phyloP scores from a whole-genome alignment of 352 stramenopile genomes.

The Globisporangium canariense region DNA sequence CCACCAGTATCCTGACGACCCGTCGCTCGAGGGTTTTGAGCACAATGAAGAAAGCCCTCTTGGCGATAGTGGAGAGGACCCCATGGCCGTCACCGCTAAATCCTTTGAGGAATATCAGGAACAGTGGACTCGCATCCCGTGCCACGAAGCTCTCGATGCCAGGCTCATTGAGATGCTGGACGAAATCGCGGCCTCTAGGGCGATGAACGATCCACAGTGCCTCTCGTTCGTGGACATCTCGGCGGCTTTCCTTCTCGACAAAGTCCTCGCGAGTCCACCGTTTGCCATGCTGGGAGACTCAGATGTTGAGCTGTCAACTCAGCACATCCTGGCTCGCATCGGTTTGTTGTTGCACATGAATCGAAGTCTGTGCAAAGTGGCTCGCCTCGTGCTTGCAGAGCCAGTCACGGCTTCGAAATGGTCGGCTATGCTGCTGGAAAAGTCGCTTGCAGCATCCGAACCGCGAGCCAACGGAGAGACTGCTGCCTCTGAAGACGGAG shows the following conservation, averaged over 20 bases:
- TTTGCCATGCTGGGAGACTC: background rate
- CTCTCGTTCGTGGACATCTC: constrained; percentile 36
- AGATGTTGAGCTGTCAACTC: background rate
- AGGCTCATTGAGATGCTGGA: constrained; percentile 29
- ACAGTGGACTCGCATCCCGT: background rate
- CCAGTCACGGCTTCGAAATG: background rate
- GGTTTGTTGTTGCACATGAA: constrained; percentile 44
- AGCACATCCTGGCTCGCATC: constrained; percentile 27
- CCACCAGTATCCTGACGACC: background rate
- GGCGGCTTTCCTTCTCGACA: constrained; percentile 24
- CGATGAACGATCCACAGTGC: constrained; percentile 12
- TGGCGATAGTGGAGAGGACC: background rate
- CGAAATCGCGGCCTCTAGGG: constrained; percentile 21
- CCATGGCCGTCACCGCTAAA: background rate
- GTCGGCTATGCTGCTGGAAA: background rate
- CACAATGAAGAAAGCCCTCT: background rate
- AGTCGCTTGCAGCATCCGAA: background rate
- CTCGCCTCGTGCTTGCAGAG: constrained; percentile 34
- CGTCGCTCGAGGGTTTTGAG: background rate
- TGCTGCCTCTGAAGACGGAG: background rate
- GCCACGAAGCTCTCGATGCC: constrained; percentile 16
- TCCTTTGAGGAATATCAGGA: constrained; percentile 2
- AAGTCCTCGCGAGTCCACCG: background rate
- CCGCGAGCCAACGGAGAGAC: background rate
- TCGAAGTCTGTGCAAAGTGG: constrained; percentile 31